These are phyloP conservation scores for Galerina sulciceps DNA, from an alignment of 768 basidiomycete species.

Conservation along the genomic window DNA sequence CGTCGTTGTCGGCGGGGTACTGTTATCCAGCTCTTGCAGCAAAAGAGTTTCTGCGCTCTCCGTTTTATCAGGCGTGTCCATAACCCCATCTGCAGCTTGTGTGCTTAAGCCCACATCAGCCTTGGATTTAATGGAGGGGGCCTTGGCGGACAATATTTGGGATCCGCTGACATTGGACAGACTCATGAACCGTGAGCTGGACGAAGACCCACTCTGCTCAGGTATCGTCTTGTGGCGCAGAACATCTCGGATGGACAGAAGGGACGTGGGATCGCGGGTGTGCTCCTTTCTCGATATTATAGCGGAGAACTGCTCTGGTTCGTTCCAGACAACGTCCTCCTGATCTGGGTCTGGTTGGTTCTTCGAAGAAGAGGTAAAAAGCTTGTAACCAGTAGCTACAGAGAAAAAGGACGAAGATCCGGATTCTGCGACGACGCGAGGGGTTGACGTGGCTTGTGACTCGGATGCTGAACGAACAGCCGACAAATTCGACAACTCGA, in stretches of 20 bases:
- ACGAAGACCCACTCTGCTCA: slow-evolving; percentile 7
- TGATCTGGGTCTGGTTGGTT: slow-evolving; percentile 62
- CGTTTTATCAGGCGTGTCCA: slow-evolving; percentile 36
- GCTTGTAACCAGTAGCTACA: slow-evolving; percentile 48
- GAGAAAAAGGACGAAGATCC: slow-evolving; percentile 53
- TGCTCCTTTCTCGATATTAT: slow-evolving; percentile 67
- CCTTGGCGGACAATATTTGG: slow-evolving; percentile 1
- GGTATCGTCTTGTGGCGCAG: slow-evolving; percentile 54
- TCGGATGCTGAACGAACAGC: slow-evolving; percentile 27
- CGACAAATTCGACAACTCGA: slow-evolving; percentile 47
- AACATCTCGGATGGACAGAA: slow-evolving; percentile 65
- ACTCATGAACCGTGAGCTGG: slow-evolving; percentile 16
- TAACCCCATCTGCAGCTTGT: slow-evolving; percentile 54
- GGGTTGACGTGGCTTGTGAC: slow-evolving; percentile 24
- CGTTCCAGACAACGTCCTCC: slow-evolving; percentile 61
- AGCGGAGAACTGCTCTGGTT: slow-evolving; percentile 63
- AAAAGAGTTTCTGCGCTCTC: slow-evolving; percentile 46
- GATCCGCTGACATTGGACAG: slow-evolving; percentile 20
- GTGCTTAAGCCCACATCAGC: slow-evolving; percentile 60
- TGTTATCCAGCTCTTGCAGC: slow-evolving; percentile 37
- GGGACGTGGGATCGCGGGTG: slow-evolving; percentile 58
- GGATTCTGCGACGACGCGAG: slow-evolving; percentile 26
- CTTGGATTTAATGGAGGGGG: slow-evolving; percentile 16
- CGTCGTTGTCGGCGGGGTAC: slow-evolving; percentile 34
- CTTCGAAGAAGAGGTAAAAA: slow-evolving; percentile 46